Evolutionary conservation across 2,329 filamentous ascomycete genomes (phyloP).

Genomic region (Fusarium sp.): DNA sequence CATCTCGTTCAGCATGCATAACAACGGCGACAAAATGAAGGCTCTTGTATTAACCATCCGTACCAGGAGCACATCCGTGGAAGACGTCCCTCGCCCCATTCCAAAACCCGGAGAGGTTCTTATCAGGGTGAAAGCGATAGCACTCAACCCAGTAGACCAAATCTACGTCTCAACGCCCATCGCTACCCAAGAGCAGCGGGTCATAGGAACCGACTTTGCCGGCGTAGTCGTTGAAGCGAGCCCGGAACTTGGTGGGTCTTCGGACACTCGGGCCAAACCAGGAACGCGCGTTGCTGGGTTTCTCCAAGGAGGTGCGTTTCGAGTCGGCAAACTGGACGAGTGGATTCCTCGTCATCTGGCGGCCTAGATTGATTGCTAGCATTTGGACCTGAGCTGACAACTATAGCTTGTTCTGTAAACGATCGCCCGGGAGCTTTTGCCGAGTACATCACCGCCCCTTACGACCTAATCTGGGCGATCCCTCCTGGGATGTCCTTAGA

Average conservation of each 20-base stretch:
- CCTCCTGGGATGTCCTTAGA: conserved; percentile 49
- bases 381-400: neutral
- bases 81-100: conserved; percentile 28
- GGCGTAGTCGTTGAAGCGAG: conserved; percentile 47
- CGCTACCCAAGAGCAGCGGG: conserved; percentile 43
- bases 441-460: conserved; percentile 51
- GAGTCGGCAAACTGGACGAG: rapidly evolving
- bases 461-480: conserved; percentile 54
- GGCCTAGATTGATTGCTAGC: neutral
- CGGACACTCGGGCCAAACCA: conserved; percentile 28
- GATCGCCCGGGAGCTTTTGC: conserved; percentile 59
- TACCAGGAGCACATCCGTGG: conserved; percentile 2
- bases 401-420: conserved; percentile 53
- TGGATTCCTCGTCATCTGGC: neutral
- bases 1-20: neutral
- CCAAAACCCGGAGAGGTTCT: conserved; percentile 35
- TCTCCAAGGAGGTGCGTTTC: conserved; percentile 51
- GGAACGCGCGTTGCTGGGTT: conserved; percentile 55
- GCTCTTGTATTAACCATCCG: conserved; percentile 36
- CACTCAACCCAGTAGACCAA: conserved; percentile 46
- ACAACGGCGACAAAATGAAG: conserved; percentile 30
- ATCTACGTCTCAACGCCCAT: conserved; percentile 52
- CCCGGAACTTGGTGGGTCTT: conserved; percentile 8
- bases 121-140: conserved; percentile 40
- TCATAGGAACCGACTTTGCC: conserved; percentile 56